Base-by-base conservation (phyloP, 2,329 filamentous ascomycete genomes). In the Aspergillus sp. region DNA sequence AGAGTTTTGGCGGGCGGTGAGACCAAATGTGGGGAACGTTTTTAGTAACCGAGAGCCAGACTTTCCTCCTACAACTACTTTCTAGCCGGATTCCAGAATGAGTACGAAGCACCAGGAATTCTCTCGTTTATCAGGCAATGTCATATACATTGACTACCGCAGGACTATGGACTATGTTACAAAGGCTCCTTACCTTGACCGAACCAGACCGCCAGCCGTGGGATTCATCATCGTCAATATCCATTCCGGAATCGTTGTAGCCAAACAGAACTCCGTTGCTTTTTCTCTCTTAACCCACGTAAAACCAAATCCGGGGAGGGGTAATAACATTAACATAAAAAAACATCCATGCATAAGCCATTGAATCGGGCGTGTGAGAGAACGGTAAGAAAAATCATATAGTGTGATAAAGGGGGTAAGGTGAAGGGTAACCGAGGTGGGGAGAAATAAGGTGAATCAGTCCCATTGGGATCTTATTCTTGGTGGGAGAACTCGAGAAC, bases 221-320 rank as follows among this genome's bases (percentile, higher is more conserved):
- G 59, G 62, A 60, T 61, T 65, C 64, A 60, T 61, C 58, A 61
- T 61, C 36, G 36, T 45, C 49, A 46, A 52, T 55, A 55, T 62
- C 60, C 55, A 58, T 63, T 65, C 65, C 62, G 62, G 59, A 63
- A 66, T 67, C 61, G 62, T 65, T 61, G 58, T 67, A 68, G 62
- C 61, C 67, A 63, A 62, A 45, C 42, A 55, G 31, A 75, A 75
- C 73, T 73, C 72, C 73, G 61, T 73, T 70, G 65, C 68, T 70
- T 73, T 73, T 71, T 29, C 7, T 67, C 64, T 65, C 57, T 32
- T 65, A 63, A 60, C 63, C 61, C 52, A 51, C 59, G 24, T 52
- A 42, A 54, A 58, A 64, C 55, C 57, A 58, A 61, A 63, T 55
- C 61, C 55, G 61, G 58, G 61, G 36, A 42, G 36, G 62, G 57